A percentile compares a stretch with the other conserved stretches of the same genome.
Conservation (phyloP, 2,329 filamentous ascomycete species). For the Balansia obtecta region DNA sequence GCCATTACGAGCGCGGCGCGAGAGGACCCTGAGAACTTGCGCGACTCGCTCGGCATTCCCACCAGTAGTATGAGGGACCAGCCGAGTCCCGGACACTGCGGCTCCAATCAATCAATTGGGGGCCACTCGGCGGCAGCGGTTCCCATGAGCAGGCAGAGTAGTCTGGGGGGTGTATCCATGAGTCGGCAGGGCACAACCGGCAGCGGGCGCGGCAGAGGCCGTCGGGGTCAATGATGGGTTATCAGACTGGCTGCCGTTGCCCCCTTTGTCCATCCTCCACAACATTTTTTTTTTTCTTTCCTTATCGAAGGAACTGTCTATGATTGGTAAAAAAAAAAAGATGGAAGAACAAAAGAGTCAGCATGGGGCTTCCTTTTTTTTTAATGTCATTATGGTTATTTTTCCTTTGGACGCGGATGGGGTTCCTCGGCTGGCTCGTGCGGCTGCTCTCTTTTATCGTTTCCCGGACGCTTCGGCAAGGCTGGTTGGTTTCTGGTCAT, state of each 20-base stretch:
- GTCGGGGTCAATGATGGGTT: slow-evolving; percentile 15
- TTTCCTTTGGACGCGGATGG: neutral
- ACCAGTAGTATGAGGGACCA: slow-evolving; percentile 31
- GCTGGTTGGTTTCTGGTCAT: neutral
- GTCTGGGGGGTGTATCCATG: slow-evolving; percentile 42
- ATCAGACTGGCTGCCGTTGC: neutral
- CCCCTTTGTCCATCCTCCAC: neutral
- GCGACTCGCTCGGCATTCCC: slow-evolving; percentile 37
- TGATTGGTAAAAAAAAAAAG: neutral
- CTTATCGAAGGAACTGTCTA: neutral
- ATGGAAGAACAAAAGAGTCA: neutral
- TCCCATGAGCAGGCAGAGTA: slow-evolving; percentile 45
- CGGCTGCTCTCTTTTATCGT: neutral
- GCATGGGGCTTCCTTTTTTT: neutral
- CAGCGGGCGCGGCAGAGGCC: slow-evolving; percentile 35
- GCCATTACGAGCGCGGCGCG: slow-evolving; percentile 33
- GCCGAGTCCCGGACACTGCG: slow-evolving; percentile 15
- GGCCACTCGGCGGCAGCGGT: slow-evolving; percentile 21
- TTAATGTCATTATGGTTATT: neutral
- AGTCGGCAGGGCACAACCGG: slow-evolving; percentile 39
- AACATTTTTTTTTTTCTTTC: too few relatives aligned
- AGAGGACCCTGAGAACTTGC: slow-evolving; percentile 36
- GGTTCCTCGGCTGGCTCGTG: neutral
- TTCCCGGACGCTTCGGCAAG: neutral
- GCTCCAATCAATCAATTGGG: slow-evolving; percentile 12